Base-by-base conservation (phyloP, 2,329 filamentous ascomycete species). In the Pseudogymnoascus sp. region DNA sequence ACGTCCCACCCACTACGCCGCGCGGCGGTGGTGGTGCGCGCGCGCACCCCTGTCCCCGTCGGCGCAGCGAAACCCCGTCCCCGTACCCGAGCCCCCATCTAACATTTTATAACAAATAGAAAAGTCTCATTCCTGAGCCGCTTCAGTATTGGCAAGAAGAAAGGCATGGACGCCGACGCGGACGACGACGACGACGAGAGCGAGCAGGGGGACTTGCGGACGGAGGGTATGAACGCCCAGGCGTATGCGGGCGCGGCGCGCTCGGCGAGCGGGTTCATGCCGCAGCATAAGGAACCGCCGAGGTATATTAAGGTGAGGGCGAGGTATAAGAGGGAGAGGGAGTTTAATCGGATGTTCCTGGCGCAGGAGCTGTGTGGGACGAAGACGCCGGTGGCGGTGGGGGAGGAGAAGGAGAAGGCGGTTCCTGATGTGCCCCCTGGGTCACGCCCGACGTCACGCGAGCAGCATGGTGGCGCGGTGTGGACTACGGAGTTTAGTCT, bases 401-500 rank as follows among this genome's bases (percentile, higher is more conserved):
- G 59, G 18, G 67, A 68, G 8, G 68, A 69, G 37, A 76, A 75
- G 50, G 68, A 69, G 33, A 76, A 75, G 42, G 28, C 50, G 6
- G 80, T 66, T 68, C 28, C 63, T 6, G 47, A 66, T 2, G 72
- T 71, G 62, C 50, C 66, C 8, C 59, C 63, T 11, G 59, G 35
- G 21, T 35, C 21, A 4, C 71, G 69, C 23, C 56, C 60, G 47
- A 61, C 65, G 7, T 33, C 21, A 35, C 25, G 31, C 18, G 38
- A 23, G 21, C 23, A 53, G 44, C 60, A 37, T 14, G 64, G 79
- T 38, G 83, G 89, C 65, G 92, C 94, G 0, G 87, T 96, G 35
- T 99, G 94, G 94, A 88, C 93, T 0, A 85, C 91, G 66, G 90
- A 94, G 70, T 97, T 97, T 71, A 97, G 93, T 71, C 88, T 88